Conservation (phyloP, 805 yeast genomes). For the Priceomyces fermenticarens region DNA sequence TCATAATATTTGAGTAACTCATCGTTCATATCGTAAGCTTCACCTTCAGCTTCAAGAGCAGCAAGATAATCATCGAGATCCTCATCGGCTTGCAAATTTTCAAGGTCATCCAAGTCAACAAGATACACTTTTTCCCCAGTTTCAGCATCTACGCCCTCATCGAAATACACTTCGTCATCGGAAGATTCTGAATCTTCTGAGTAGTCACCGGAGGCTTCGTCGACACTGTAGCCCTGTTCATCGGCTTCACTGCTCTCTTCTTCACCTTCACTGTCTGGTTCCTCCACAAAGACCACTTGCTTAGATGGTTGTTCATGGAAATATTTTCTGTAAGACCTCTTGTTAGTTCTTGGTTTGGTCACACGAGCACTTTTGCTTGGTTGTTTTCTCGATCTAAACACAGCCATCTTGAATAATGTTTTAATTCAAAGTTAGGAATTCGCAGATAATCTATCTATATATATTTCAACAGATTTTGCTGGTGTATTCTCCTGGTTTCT, state of each 20-base stretch:
- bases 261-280: slow-evolving; percentile 38
- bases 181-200: slow-evolving; percentile 3
- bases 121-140: slow-evolving; percentile 25
- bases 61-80: slow-evolving; percentile 18
- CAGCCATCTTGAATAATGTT: slow-evolving; percentile 6
- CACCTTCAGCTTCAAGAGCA: slow-evolving; percentile 22
- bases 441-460: too few relatives aligned
- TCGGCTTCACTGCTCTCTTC: slow-evolving; percentile 18
- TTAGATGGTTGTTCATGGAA: slow-evolving; percentile 33
- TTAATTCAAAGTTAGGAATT: too few relatives aligned
- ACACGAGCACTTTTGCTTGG: slow-evolving; percentile 15
- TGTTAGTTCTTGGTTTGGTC: slow-evolving; percentile 10
- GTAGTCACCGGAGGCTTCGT: slow-evolving; percentile 5
- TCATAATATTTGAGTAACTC: slow-evolving; percentile 27
- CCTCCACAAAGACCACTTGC: slow-evolving; percentile 39
- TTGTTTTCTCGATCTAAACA: slow-evolving; percentile 15
- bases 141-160: slow-evolving; percentile 20
- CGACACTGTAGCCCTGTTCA: slow-evolving; percentile 6
- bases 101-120: slow-evolving; percentile 22
- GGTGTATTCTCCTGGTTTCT: too few relatives aligned
- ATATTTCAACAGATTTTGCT: too few relatives aligned
- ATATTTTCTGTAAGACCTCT: slow-evolving; percentile 28
- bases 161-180: slow-evolving; percentile 12
- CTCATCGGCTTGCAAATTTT: slow-evolving; percentile 10
- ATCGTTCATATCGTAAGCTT: slow-evolving; percentile 27